phyloP scores from a whole-genome alignment of 106 monocot species.

The Apostasia ramifera region DNA sequence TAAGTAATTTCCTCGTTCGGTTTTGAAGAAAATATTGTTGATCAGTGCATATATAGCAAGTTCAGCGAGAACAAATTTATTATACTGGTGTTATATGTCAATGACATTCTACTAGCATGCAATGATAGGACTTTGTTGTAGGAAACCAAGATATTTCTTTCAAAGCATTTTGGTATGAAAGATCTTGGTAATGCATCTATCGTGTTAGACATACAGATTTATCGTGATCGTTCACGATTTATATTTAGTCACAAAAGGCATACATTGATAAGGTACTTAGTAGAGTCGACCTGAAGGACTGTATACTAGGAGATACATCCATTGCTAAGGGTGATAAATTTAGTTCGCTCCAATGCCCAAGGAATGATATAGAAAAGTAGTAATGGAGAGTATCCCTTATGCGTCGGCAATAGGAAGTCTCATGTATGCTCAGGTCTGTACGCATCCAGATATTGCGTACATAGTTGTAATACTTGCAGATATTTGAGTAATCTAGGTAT shows the following conservation, averaged over 20 bases:
- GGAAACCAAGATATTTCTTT: background rate
- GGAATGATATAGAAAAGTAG: constrained; percentile 1
- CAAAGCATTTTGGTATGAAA: background rate
- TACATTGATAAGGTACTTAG: constrained; percentile 1
- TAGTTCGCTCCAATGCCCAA: background rate
- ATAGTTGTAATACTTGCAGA: background rate
- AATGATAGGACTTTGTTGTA: background rate
- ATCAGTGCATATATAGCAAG: constrained; percentile 6
- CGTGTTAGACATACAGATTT: background rate
- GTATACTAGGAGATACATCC: background rate
- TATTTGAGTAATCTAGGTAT: background rate
- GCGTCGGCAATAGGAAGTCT: background rate
- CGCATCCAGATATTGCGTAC: background rate
- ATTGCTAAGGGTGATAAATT: constrained; percentile 1
- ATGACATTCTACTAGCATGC: constrained; percentile 3
- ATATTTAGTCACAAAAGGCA: background rate
- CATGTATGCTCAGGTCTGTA: background rate
- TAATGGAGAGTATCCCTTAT: background rate
- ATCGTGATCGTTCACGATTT: background rate
- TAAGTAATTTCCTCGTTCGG: background rate
- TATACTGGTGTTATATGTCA: background rate
- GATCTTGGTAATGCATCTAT: constrained; percentile 1
- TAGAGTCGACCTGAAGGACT: background rate
- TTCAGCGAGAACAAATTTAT: background rate
- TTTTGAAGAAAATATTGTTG: constrained; percentile 3